Base-by-base conservation (phyloP, 805 yeast species). In the Wickerhamiella azymoides region DNA sequence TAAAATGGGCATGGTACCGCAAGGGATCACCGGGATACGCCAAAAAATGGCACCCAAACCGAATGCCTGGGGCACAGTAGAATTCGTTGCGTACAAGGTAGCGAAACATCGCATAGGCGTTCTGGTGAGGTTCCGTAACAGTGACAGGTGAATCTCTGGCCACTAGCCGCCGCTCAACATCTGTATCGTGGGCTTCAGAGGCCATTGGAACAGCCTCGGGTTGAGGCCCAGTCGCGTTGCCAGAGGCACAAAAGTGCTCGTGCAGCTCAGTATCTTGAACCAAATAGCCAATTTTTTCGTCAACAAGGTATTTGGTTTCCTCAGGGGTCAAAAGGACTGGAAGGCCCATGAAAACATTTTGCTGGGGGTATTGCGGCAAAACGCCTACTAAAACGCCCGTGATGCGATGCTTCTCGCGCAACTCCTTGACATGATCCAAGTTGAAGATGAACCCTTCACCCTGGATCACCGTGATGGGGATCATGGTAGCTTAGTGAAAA, bases 1-100 rank as follows among this genome's bases (percentile, higher is more conserved):
- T 79, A 51, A 78, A 68, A 61, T 89, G 96, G 2, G 96, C 82
- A 62, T 89, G 98, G 57, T 76, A 92, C 40, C 92, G 62, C 45
- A 89, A 65, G 7, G 97, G 94, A 59, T 89, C 98, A 1, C 96
- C 97, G 0, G 96, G 97, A 52, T 89, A 89, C 1, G 88, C 86
- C 47, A 92, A 74, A 56, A 76, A 86, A 46, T 77, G 77, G 5
- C 95, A 93, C 2, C 98, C 98, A 61, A 88, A 89, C 48, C 94
- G 71, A 27, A 86, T 65, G 0, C 98, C 98, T 0, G 97, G 96
- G 27, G 85, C 70, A 14, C 83, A 53, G 47, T 66, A 74, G 59
- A 69, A 80, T 1, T 74, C 77, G 11, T 58, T 56, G 6, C 57
- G 53, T 47, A 70, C 69, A 30, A 78, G 61, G 45, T 58, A 55